Evolutionary conservation across 257 asterid genomes (phyloP), one percentile per base, ranked within the genome.

Genomic region (Solanum raphanifolium): DNA sequence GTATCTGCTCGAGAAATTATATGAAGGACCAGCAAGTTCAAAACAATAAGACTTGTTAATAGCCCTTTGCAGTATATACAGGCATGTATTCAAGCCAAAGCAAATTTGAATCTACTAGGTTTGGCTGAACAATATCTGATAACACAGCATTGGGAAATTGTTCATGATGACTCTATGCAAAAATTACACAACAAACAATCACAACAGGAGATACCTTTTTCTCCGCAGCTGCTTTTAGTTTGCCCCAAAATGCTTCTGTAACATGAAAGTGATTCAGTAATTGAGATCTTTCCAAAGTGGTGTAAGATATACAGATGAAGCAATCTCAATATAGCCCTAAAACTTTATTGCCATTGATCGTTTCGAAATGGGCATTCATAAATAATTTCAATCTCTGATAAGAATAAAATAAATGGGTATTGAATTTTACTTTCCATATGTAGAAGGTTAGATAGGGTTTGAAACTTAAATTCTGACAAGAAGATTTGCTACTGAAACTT

Each of bases 211-310:
- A 39, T 93, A 95, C 98, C 98, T 93, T 94, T 90, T 91, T 87
- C 91, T 94, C 96, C 83, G 96, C 96, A 89, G 94, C 91, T 38
- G 88, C 86, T 92, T 91, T 94, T 82, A 95, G 89, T 88, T 95
- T 95, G 87, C 87, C 89, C 98, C 96, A 95, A 87, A 95, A 95
- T 83, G 94, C 95, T 89, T 92, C 98, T 94, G 94, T 81, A 83
- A 38, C 81, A 88, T 82, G 58, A 62, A 43, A 48, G 29, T 82
- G 86, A 82, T 82, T 82, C 86, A 82, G 86, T 82, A 27, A 18
- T 5, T 48, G 86, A 81, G 39, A 81, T 8, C 60, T 79, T 79
- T 43, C 36, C 66, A 27, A 25, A 15, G 29, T 25, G 65, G 36
- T 15, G 66, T 43, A 79, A 43, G 66, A 79, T 3, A 81, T 81